Evolutionary conservation across 495 filamentous ascomycete species (phyloP).

Genomic region (Trichoderma gamsii): DNA sequence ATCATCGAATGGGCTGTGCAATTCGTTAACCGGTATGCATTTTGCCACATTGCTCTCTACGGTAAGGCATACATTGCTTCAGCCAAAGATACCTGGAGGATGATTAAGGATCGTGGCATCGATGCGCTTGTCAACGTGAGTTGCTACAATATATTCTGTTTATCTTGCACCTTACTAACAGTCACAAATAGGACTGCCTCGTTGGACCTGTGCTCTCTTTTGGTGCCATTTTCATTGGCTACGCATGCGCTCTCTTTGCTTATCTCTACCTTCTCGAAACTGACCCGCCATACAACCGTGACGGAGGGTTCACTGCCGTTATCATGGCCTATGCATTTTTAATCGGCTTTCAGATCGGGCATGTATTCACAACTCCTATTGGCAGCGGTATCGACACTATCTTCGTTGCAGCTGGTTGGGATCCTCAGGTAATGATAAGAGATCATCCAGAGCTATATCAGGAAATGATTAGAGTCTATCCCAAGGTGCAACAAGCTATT

Average conservation of each 20-base stretch:
- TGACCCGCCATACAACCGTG: constrained; percentile 65
- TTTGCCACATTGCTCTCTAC: constrained; percentile 87
- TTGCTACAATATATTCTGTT: not conserved
- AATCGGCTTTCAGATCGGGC: constrained; percentile 78
- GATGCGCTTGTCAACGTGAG: constrained; percentile 69
- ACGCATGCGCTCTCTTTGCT: constrained; percentile 70
- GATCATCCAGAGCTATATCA: constrained; percentile 78
- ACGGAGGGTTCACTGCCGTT: constrained; percentile 54
- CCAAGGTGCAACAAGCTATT: constrained; percentile 62
- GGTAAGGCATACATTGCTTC: constrained; percentile 79
- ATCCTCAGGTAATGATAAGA: constrained; percentile 75
- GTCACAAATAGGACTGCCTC: constrained; percentile 56
- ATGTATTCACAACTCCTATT: constrained; percentile 79
- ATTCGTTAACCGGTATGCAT: constrained; percentile 77
- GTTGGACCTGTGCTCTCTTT: constrained; percentile 87
- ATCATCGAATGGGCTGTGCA: constrained; percentile 80
- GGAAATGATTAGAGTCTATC: constrained; percentile 71
- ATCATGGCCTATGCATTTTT: constrained; percentile 80
- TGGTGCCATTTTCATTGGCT: constrained; percentile 77
- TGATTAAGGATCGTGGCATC: constrained; percentile 88
- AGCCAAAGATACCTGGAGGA: constrained; percentile 82
- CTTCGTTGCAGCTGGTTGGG: constrained; percentile 84
- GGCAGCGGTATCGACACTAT: constrained; percentile 71
- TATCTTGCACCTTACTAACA: not conserved
- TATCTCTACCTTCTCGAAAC: constrained; percentile 79